Conservation (phyloP, 2,329 filamentous ascomycete species). For the Alternaria burnsii region DNA sequence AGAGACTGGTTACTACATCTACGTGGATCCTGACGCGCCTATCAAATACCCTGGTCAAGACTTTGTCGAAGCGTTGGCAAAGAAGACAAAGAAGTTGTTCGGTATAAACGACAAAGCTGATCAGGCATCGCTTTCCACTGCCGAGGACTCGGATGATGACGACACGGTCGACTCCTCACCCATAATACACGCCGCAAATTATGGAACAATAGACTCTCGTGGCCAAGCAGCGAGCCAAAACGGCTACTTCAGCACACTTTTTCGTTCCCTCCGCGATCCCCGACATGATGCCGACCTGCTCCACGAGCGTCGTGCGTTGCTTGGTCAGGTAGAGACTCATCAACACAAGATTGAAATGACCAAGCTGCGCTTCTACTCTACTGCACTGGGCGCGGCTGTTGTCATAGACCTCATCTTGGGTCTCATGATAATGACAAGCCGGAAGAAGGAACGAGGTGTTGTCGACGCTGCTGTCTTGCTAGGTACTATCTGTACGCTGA, state of each 20-base stretch:
- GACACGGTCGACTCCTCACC: slow-evolving; percentile 56
- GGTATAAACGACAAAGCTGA: slow-evolving; percentile 31
- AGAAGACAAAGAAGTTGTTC: slow-evolving; percentile 37
- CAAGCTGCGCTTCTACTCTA: slow-evolving; percentile 54
- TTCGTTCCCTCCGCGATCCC: slow-evolving; percentile 37
- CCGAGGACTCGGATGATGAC: slow-evolving; percentile 60
- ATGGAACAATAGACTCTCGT: slow-evolving; percentile 49
- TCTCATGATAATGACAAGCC: slow-evolving; percentile 72
- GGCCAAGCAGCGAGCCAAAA: slow-evolving; percentile 14
- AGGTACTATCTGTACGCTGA: slow-evolving; percentile 72
- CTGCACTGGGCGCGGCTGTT: slow-evolving; percentile 66
- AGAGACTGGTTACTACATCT: slow-evolving; percentile 73
- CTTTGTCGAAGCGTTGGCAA: slow-evolving; percentile 59
- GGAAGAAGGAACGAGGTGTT: slow-evolving; percentile 71
- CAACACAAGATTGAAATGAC: slow-evolving; percentile 47
- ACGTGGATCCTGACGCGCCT: slow-evolving; percentile 73
- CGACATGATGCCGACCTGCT: slow-evolving; percentile 56
- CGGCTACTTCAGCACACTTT: slow-evolving; percentile 45
- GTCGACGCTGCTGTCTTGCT: slow-evolving; percentile 77
- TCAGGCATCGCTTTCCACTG: slow-evolving; percentile 38
- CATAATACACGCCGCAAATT: slow-evolving; percentile 55
- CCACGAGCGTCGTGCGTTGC: slow-evolving; percentile 59
- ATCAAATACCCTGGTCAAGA: slow-evolving; percentile 69
- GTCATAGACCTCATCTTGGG: slow-evolving; percentile 71
- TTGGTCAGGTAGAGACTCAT: slow-evolving; percentile 40